Evolutionary conservation across 2,329 filamentous ascomycete genomes (phyloP).

Genomic region (Tolypocladium pustulatum): DNA sequence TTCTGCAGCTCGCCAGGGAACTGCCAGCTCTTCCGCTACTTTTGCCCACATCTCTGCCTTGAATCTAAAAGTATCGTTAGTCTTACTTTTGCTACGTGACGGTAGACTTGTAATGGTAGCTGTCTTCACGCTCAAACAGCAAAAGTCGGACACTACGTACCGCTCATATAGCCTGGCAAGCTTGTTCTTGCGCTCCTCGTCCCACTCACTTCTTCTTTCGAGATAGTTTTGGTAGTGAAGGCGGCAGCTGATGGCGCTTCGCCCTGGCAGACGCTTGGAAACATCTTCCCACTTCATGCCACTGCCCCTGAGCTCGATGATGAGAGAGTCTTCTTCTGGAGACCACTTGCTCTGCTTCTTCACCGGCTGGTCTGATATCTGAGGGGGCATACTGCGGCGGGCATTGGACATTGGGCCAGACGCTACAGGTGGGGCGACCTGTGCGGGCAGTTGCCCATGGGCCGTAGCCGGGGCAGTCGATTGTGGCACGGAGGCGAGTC

Average conservation of each 20-base stretch:
- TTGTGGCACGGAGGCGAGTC: conserved; percentile 12
- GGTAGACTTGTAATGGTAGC: neutral
- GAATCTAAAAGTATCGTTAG: conserved; percentile 50
- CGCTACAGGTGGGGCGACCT: conserved; percentile 18
- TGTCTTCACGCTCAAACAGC: neutral
- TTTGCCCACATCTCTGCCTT: conserved; percentile 98
- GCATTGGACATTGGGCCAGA: conserved; percentile 19
- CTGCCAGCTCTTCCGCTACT: conserved; percentile 86
- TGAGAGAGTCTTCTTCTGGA: conserved; percentile 81
- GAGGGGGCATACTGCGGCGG: conserved; percentile 28
- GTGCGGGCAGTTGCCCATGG: conserved; percentile 13
- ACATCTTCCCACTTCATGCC: conserved; percentile 99
- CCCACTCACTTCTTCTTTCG: conserved; percentile 87
- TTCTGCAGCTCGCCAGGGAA: conserved; percentile 91
- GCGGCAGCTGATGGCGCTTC: conserved; percentile 88
- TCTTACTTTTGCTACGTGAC: neutral
- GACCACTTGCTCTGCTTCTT: conserved; percentile 98
- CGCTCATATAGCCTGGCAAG: conserved; percentile 89
- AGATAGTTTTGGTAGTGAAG: conserved; percentile 97
- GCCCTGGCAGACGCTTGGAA: conserved; percentile 77
- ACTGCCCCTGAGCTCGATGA: conserved; percentile 80
- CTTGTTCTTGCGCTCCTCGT: conserved; percentile 96
- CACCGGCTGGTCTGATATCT: conserved; percentile 56
- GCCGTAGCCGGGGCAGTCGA: conserved; percentile 6
- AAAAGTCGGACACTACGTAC: conserved; percentile 41